Evolutionary conservation across 192 early-diverging fungal species (phyloP).

Genomic region (Backusella luteola): DNA sequence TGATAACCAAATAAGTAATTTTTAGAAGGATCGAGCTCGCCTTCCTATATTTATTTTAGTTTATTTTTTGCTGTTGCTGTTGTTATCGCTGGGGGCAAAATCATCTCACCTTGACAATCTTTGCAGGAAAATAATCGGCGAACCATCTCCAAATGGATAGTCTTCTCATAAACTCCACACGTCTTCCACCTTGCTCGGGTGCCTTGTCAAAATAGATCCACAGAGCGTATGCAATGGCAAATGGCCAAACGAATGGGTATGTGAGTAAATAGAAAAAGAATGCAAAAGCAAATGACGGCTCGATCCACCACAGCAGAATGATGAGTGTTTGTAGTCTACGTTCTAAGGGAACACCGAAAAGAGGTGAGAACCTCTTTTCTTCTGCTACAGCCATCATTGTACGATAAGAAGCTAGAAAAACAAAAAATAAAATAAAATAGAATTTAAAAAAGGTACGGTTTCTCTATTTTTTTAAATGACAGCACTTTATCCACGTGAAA

Average conservation of each 20-base stretch:
- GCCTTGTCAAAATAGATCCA: slow-evolving; percentile 71
- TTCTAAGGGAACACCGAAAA: slow-evolving; percentile 44
- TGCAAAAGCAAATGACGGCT: slow-evolving; percentile 32
- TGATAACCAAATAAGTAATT: slow-evolving; percentile 92
- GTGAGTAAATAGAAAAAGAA: slow-evolving; percentile 59
- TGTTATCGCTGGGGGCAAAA: not conserved
- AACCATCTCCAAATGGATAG: slow-evolving; percentile 72
- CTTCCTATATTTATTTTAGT: slow-evolving; percentile 46
- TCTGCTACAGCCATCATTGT: not conserved
- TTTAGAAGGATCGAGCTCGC: slow-evolving; percentile 75
- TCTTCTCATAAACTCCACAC: slow-evolving; percentile 47
- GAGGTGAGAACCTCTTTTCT: not conserved
- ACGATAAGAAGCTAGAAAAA: not conserved
- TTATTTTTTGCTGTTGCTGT: not conserved
- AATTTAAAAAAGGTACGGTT: not conserved
- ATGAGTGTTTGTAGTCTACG: slow-evolving; percentile 66
- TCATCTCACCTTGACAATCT: slow-evolving; percentile 59
- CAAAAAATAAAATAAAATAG: not conserved
- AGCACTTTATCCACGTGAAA: not conserved
- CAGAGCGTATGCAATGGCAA: slow-evolving; percentile 72
- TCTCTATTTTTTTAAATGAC: not conserved
- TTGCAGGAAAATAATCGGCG: slow-evolving; percentile 78
- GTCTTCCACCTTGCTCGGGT: slow-evolving; percentile 78
- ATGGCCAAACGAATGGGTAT: slow-evolving; percentile 48
- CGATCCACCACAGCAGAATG: slow-evolving; percentile 60